These are phyloP conservation scores for Fusarium subtropicale DNA, from an alignment of 2,329 filamentous ascomycete genomes.

Conservation along the genomic window DNA sequence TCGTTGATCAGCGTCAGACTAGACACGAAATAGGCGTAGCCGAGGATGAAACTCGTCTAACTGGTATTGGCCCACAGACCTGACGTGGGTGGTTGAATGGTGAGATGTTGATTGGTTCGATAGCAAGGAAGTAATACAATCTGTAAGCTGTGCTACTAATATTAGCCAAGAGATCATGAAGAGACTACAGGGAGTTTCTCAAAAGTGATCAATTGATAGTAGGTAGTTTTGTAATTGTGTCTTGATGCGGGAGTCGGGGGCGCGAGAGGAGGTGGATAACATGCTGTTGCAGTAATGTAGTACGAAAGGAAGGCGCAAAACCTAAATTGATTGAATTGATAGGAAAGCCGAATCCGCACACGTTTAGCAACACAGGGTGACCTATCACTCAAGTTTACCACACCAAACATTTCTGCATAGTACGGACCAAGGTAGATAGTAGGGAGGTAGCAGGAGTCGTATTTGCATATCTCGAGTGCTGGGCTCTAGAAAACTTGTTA, in stretches of 20 bases:
- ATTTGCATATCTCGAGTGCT: neutral
- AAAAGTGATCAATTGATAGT: neutral
- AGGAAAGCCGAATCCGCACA: neutral
- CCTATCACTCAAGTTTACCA: too few relatives aligned
- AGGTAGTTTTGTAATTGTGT: neutral
- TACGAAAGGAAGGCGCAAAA: neutral
- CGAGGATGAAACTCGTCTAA: constrained; percentile 19
- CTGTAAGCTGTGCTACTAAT: neutral
- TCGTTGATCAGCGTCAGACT: constrained; percentile 24
- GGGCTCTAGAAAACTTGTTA: neutral
- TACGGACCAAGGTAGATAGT: too few relatives aligned
- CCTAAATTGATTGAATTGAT: neutral
- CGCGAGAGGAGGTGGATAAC: neutral
- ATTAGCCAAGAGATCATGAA: constrained; percentile 5
- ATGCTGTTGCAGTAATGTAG: too few relatives aligned
- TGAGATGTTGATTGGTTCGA: constrained; percentile 21
- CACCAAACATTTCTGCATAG: too few relatives aligned
- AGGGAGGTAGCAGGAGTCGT: neutral
- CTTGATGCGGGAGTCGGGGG: neutral
- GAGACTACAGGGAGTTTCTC: neutral
- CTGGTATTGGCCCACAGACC: constrained; percentile 15
- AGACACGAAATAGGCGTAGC: constrained; percentile 20
- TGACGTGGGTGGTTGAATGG: neutral
- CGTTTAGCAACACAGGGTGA: neutral
- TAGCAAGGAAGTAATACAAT: neutral